phyloP scores from a whole-genome alignment of 495 filamentous ascomycete species.

The Sordaria brevicollis region DNA sequence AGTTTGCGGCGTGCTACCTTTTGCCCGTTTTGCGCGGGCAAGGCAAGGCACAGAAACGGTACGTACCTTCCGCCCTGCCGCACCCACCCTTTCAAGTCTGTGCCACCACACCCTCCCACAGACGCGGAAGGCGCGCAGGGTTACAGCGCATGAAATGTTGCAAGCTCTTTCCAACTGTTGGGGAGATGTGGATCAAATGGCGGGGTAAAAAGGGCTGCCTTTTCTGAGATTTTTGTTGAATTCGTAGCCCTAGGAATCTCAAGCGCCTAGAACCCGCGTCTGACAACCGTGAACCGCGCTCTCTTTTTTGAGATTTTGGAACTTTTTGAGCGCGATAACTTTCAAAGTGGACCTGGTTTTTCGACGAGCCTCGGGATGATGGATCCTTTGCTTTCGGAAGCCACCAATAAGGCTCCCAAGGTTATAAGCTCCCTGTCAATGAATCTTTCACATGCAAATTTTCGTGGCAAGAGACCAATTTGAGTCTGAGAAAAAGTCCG shows the following conservation, averaged over 20 bases:
- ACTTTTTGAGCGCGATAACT: neutral
- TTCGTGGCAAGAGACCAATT: neutral
- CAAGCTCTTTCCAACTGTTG: constrained; percentile 11
- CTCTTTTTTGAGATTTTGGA: no score
- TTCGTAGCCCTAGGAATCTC: neutral
- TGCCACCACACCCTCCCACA: constrained; percentile 5
- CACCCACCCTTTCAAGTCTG: neutral
- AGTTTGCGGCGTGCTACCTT: neutral
- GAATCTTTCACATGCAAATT: neutral
- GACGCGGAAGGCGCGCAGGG: neutral
- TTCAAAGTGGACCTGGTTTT: neutral
- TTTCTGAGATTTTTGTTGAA: constrained; percentile 1
- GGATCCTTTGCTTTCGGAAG: neutral
- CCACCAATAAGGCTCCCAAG: neutral
- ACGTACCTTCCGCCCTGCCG: neutral
- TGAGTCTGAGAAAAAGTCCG: neutral
- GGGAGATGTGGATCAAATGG: constrained; percentile 9
- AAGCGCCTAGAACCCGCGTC: neutral
- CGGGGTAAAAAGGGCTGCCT: neutral
- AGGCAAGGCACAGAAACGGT: neutral
- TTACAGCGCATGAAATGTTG: constrained; percentile 5
- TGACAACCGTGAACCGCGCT: neutral
- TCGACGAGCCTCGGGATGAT: neutral
- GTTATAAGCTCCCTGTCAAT: neutral
- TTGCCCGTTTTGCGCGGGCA: neutral